phyloP scores from a whole-genome alignment of 306 rosid genomes.

The Crotalaria pallida region DNA sequence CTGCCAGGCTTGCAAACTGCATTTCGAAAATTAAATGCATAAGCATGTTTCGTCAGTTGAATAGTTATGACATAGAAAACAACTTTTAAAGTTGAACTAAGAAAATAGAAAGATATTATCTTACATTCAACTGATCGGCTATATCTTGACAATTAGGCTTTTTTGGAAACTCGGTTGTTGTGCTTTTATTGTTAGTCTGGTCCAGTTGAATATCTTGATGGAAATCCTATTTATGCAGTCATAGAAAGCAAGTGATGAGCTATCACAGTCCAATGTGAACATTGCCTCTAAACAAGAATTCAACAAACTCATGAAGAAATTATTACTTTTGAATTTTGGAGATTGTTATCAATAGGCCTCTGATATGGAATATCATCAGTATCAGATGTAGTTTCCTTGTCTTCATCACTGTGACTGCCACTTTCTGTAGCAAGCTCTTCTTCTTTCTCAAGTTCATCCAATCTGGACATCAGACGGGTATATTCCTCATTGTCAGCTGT shows the following conservation, averaged over 20 bases:
- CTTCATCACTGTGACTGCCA: conserved; percentile 26
- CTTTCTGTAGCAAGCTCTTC: conserved; percentile 74
- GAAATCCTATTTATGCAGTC: conserved; percentile 29
- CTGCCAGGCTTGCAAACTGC: conserved; percentile 51
- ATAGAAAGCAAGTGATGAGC: conserved; percentile 13
- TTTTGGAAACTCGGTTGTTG: conserved; percentile 8
- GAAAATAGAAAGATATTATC: conserved; percentile 20
- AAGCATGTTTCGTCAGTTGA: conserved; percentile 18
- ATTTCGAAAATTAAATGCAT: conserved; percentile 27
- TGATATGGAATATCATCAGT: conserved; percentile 32
- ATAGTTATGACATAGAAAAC: conserved; percentile 15
- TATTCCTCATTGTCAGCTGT: conserved; percentile 45
- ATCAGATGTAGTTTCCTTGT: conserved; percentile 32
- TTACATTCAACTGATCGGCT: conserved; percentile 51
- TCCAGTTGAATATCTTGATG: conserved; percentile 26
- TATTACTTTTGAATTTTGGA: conserved; percentile 40
- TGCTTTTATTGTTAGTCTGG: conserved; percentile 20
- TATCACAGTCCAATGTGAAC: conserved; percentile 10
- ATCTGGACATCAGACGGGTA: conserved; percentile 44
- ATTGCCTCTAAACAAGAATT: conserved; percentile 19
- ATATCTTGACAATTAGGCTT: conserved; percentile 25
- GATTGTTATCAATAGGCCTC: conserved; percentile 27
- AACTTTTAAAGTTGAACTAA: conserved; percentile 16
- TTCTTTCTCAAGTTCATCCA: conserved; percentile 79
- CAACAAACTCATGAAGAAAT: conserved; percentile 18